These are phyloP conservation scores for Mycena galericulata DNA, from an alignment of 768 basidiomycete genomes.

Conservation along the genomic window DNA sequence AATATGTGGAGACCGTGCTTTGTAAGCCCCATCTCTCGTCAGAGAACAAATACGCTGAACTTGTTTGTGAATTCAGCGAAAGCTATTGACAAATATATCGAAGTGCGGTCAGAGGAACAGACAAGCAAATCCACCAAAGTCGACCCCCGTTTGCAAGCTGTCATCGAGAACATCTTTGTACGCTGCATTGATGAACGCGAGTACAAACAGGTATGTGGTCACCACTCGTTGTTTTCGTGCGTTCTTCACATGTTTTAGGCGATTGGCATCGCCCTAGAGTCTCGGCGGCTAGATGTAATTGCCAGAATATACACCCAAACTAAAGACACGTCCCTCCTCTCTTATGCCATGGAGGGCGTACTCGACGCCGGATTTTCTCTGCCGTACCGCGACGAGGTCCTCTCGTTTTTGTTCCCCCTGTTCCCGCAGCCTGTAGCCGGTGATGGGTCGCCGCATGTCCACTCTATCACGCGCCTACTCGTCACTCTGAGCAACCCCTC, in stretches of 20 bases:
- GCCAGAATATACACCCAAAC: conserved; percentile 79
- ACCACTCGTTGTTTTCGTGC: conserved; percentile 24
- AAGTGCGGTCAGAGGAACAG: conserved; percentile 70
- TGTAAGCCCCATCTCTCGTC: conserved; percentile 66
- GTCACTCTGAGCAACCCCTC: conserved; percentile 89
- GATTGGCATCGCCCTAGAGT: conserved; percentile 94
- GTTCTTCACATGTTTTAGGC: conserved; percentile 62
- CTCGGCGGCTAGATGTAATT: conserved; percentile 89
- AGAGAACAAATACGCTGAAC: conserved; percentile 7
- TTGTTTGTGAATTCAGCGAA: conserved; percentile 68
- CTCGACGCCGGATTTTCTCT: conserved; percentile 92
- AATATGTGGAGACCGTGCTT: conserved; percentile 95
- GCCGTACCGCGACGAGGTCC: conserved; percentile 85
- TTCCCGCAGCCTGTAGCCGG: conserved; percentile 83
- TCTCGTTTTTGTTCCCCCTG: conserved; percentile 83
- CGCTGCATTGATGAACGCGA: conserved; percentile 91
- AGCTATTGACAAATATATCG: conserved; percentile 94
- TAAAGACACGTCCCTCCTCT: conserved; percentile 81
- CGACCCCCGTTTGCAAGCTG: conserved; percentile 81
- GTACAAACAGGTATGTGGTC: conserved; percentile 79
- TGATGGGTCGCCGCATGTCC: conserved; percentile 80
- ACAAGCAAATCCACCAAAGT: conserved; percentile 67
- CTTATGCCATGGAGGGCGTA: conserved; percentile 93
- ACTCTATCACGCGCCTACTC: conserved; percentile 88
- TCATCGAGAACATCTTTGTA: conserved; percentile 91